Evolutionary conservation across 1,284 basidiomycete species (phyloP).

Genomic region (Cutaneotrichosporon curvatum): DNA sequence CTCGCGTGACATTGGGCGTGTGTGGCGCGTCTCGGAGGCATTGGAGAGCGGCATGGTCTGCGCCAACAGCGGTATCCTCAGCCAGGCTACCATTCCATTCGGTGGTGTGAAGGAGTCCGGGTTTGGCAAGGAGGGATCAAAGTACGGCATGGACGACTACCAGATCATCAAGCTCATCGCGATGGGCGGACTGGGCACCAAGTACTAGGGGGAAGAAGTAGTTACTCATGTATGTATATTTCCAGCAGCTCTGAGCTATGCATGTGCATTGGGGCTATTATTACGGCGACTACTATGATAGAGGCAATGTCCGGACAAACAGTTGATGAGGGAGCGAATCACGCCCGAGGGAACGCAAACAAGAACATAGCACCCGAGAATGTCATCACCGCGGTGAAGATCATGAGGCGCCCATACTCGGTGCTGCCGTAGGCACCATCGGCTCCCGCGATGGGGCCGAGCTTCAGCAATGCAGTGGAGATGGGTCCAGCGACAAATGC

Average conservation of each 20-base stretch:
- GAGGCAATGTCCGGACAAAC: too few species aligned
- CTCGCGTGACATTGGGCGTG: conserved; percentile 78
- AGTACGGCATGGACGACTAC: conserved; percentile 47
- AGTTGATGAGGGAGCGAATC: too few species aligned
- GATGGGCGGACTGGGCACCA: conserved; percentile 13
- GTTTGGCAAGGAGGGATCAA: conserved; percentile 47
- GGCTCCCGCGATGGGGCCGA: conserved; percentile 11
- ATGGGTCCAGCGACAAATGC: conserved; percentile 30
- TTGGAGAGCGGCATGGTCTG: conserved; percentile 81
- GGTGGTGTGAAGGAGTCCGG: conserved; percentile 59
- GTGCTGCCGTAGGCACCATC: conserved; percentile 27
- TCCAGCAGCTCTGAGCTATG: too few species aligned
- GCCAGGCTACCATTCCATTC: conserved; percentile 75
- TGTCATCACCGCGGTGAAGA: conserved; percentile 27
- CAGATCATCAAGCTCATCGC: conserved; percentile 13
- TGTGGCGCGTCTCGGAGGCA: conserved; percentile 93
- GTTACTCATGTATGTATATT: not conserved
- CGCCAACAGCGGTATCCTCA: conserved; percentile 61
- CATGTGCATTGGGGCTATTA: too few species aligned
- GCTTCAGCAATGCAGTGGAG: conserved; percentile 23
- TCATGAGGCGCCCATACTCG: conserved; percentile 25
- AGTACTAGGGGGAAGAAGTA: conserved; percentile 10
- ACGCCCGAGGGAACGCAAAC: conserved; percentile 1
- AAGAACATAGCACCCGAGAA: not conserved
- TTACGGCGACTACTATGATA: too few species aligned